Conservation (phyloP, 257 asterid species). For the Paulownia fortunei region DNA sequence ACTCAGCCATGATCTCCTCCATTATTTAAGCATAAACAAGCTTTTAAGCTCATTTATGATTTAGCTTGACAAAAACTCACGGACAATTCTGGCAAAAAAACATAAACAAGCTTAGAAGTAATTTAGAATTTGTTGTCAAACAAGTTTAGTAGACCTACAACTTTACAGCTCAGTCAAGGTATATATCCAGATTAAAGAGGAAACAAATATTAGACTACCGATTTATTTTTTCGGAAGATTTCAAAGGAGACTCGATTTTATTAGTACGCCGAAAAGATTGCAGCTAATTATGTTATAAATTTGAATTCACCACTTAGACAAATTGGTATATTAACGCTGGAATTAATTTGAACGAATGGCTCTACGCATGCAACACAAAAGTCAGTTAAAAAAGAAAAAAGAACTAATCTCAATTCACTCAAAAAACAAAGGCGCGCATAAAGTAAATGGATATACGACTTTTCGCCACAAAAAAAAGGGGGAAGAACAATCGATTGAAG, state of each 20-base stretch:
- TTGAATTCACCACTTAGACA: neutral
- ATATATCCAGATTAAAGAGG: neutral
- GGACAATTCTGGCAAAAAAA: neutral
- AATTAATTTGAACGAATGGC: slow-evolving; percentile 1
- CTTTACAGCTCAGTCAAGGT: neutral
- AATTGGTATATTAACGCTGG: neutral
- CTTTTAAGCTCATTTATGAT: neutral
- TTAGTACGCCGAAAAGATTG: neutral
- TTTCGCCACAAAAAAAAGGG: neutral
- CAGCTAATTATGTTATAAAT: neutral
- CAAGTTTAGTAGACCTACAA: neutral
- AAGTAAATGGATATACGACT: neutral
- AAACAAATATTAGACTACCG: neutral
- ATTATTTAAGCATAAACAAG: neutral
- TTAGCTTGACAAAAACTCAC: neutral
- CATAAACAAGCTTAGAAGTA: neutral
- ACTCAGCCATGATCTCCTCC: neutral
- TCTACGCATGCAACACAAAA: slow-evolving; percentile 33
- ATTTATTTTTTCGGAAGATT: neutral
- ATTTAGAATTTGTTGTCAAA: neutral
- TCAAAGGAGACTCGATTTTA: neutral
- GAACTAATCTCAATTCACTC: neutral
- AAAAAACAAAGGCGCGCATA: neutral
- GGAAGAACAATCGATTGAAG: slow-evolving; percentile 10
- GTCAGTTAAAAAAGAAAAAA: neutral